Evolutionary conservation across 768 basidiomycete species (phyloP).

Genomic region (Mycena venus): DNA sequence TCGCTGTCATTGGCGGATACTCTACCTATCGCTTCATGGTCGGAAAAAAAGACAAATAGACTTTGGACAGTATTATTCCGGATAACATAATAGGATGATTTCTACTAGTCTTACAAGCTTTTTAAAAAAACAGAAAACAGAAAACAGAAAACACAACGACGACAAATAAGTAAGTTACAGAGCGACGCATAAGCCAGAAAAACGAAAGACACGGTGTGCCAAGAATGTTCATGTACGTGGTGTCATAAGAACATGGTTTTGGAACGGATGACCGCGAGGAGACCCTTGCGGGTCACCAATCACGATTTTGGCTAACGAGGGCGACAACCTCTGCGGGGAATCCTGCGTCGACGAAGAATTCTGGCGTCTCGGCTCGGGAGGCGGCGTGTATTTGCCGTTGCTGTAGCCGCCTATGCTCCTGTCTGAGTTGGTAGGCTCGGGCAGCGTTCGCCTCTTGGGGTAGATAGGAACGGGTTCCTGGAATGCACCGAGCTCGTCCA

Average conservation of each 20-base stretch:
- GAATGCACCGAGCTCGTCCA: constrained; percentile 32
- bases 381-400: constrained; percentile 4
- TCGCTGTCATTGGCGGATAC: constrained; percentile 87
- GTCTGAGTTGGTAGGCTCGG: constrained; percentile 20
- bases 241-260: constrained; percentile 20
- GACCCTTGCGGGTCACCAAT: constrained; percentile 13
- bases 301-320: constrained; percentile 34
- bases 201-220: background rate
- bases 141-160: constrained; percentile 25
- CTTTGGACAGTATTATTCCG: constrained; percentile 24
- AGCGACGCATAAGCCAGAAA: background rate
- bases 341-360: constrained; percentile 27
- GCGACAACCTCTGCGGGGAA: constrained; percentile 31
- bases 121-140: constrained; percentile 5
- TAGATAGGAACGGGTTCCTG: constrained; percentile 32
- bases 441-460: constrained; percentile 24
- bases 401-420: constrained; percentile 15
- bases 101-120: constrained; percentile 24
- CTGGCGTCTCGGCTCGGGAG: constrained; percentile 14
- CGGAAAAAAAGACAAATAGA: constrained; percentile 40
- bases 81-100: constrained; percentile 17
- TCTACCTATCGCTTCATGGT: constrained; percentile 85
- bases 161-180: constrained; percentile 6
- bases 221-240: background rate
- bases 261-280: constrained; percentile 22